Evolutionary conservation across 2,329 filamentous ascomycete species (phyloP), one percentile per base, ranked within the genome.

Genomic region (Dactylellina leptospora): DNA sequence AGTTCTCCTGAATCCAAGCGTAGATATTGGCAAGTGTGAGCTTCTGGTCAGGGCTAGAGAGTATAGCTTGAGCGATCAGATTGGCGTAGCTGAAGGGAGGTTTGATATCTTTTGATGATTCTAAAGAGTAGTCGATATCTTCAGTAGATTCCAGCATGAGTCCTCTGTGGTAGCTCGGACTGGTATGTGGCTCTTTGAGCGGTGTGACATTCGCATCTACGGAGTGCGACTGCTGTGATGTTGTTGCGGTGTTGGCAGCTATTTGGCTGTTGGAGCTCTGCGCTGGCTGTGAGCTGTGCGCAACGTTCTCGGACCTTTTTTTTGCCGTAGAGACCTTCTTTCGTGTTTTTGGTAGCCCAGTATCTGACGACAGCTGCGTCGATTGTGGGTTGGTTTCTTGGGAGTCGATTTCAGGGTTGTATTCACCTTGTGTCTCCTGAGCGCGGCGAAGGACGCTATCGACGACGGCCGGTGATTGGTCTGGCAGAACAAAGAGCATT

Each of bases 401-500:
- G 22, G 68, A 47, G 53, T 72, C 68, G 11, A 51, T 36, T 36
- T 72, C 68, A 16, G 59, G 68, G 8, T 60, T 27, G 27, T 72
- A 72, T 38, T 72, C 68, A 1, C 30, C 45, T n/a, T 58, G 68
- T 16, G 47, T 60, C 22, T 74, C 61, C 27, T 74, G 74, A 8
- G 73, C 73, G 33, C 75, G 74, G 4, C 73, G 72, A 53, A 77
- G 63, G 27, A 77, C 66, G n/a, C 72, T 60, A 20, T 74, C 68
- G 25, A 74, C 66, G 28, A 77, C 75, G 33, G 63, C 56, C 16
- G 75, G 74, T 11, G 74, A 62, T 23, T 90, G 88, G 22, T 87
- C 87, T 0, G 95, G 93, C n/a, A 96, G 86, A 50, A 97, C 91
- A 80, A 99, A 99, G 84, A 97, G 93, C 95, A 99, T 99, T 82